Percentiles rank a stretch among this genome's conserved stretches.
phyloP scores from a whole-genome alignment of 805 yeast species.

The Ogataea kodamae region DNA sequence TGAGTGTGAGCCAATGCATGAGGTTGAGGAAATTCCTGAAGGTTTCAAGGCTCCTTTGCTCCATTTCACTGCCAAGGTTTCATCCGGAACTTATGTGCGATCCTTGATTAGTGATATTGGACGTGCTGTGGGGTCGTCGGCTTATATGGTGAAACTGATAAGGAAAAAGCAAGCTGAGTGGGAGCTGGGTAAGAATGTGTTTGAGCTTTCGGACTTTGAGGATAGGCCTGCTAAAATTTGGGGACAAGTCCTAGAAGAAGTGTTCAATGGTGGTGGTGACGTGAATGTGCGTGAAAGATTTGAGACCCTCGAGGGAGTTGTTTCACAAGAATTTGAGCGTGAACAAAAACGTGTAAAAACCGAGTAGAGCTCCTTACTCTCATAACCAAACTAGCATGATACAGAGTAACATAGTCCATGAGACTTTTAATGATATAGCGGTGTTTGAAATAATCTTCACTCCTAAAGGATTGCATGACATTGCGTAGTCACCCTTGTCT shows the following conservation, averaged over 20 bases:
- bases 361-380: conserved; percentile 1
- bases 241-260: conserved; percentile 59
- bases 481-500: conserved; percentile 28
- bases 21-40: conserved; percentile 37
- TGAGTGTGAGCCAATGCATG: conserved; percentile 39
- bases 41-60: conserved; percentile 59
- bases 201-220: conserved; percentile 63
- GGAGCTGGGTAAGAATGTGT: conserved; percentile 68
- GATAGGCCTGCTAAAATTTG: conserved; percentile 60
- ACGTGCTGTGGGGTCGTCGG: conserved; percentile 70
- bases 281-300: conserved; percentile 40
- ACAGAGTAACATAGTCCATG: conserved; percentile 6
- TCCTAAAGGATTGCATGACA: conserved; percentile 37
- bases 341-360: conserved; percentile 6
- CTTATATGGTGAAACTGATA: conserved; percentile 82
- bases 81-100: conserved; percentile 94
- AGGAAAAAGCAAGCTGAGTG: conserved; percentile 81
- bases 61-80: conserved; percentile 73
- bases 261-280: conserved; percentile 44
- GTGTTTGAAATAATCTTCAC: conserved; percentile 5
- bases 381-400: conserved; percentile 4
- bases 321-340: conserved; percentile 7
- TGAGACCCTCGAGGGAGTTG: conserved; percentile 3
- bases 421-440: conserved; percentile 1
- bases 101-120: conserved; percentile 88